Evolutionary conservation across 495 filamentous ascomycete species (phyloP), one percentile per base, ranked within the genome.

Genomic region (Annulohypoxylon bovei): DNA sequence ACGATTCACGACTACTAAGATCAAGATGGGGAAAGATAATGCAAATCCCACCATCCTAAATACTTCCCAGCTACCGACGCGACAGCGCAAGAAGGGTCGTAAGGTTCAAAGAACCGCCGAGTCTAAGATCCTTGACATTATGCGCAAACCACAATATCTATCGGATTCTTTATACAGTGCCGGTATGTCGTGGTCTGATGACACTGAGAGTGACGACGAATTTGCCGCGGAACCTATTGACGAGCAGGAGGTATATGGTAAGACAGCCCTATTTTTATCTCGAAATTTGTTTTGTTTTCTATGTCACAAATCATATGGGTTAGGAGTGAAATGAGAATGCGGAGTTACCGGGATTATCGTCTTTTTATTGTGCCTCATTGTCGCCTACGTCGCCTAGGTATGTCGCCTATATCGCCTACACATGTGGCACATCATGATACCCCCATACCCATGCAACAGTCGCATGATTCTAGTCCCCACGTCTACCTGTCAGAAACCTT

Each of bases 211-310:
- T 40, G 71, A 76, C 30, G 90, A 90, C 54, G 88, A 93, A 47
- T 81, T 88, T 16, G 76, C 82, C 5, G 83, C 89, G 25, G 94
- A 97, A 67, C 92, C 90, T 28, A 95, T 99, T 65, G 95, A 99
- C 73, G 93, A 93, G 76, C 96, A 98, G 76, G 95, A 99, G 79
- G 92, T 99, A 23, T 99, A 93, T 74, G 94, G 94, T 97, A 83
- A 70, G 85, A 70, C 49, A n/a, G 47, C 54, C 37, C 25, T 28
- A 32, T 44, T 46, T 23, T 55, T 20, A 6, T 55, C 28, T 14
- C 0, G 39, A 18, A 42, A 18, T 8, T 39, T 40, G 2, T 14
- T 40, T 42, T 28, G 50, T 62, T 20, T 55, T 30, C n/a, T 23
- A 5, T 27, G 0, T 14, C 2, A 50, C 9, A 28, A 28, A 22